phyloP scores from a whole-genome alignment of 129 eudicot genomes.

The Lactuca sativa region DNA sequence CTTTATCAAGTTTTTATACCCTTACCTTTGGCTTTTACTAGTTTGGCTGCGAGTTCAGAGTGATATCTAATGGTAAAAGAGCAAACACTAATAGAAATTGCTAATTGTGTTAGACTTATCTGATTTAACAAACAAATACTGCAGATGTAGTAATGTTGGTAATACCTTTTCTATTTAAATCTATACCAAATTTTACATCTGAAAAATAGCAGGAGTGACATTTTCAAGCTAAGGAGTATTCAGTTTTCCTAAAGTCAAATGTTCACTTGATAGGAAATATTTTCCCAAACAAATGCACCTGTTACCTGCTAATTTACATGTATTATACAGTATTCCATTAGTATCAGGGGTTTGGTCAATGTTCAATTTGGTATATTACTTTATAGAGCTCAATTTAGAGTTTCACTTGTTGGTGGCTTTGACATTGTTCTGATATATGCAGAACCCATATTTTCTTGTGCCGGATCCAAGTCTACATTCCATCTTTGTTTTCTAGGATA shows the following conservation, averaged over 20 bases:
- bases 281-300: background rate
- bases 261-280: background rate
- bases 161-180: background rate
- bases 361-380: slow-evolving; percentile 3
- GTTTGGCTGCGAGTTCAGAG: too few species aligned
- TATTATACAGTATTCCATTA: background rate
- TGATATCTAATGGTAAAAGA: too few species aligned
- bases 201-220: slow-evolving; percentile 11
- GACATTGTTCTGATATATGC: background rate
- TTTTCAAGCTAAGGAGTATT: slow-evolving; percentile 5
- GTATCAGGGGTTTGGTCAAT: slow-evolving; percentile 5
- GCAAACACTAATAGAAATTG: too few species aligned
- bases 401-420: slow-evolving; percentile 1
- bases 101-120: background rate
- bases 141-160: background rate
- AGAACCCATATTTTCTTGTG: slow-evolving; percentile 9
- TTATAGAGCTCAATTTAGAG: background rate
- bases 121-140: background rate
- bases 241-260: background rate
- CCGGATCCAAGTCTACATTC: slow-evolving; percentile 22
- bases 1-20: too few species aligned
- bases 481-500: slow-evolving; percentile 14
- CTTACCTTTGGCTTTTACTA: too few species aligned
- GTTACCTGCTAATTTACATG: slow-evolving; percentile 8
- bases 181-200: background rate